These are phyloP conservation scores for Solanum piurae DNA, from an alignment of 257 asterid species.

Conservation along the genomic window DNA sequence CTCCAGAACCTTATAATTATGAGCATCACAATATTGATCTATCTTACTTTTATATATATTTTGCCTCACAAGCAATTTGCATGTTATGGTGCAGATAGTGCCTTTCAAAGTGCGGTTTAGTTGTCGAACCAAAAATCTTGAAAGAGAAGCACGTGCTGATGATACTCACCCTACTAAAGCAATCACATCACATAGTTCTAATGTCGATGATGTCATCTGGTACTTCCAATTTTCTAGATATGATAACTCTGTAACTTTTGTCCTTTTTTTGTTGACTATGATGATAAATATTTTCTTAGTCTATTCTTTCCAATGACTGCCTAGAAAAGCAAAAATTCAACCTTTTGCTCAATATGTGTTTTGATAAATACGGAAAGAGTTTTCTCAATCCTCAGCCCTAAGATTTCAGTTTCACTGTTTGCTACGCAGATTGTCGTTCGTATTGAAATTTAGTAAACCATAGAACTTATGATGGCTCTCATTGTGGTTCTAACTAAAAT, in stretches of 20 bases:
- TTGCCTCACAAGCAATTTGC: background rate
- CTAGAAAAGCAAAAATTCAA: background rate
- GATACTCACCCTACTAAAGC: constrained; percentile 22
- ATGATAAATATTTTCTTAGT: background rate
- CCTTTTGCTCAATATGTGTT: background rate
- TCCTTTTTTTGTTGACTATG: background rate
- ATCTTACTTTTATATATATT: background rate
- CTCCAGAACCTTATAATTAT: background rate
- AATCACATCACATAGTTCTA: constrained; percentile 21
- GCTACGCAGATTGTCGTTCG: background rate
- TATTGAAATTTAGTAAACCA: background rate
- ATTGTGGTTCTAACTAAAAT: background rate
- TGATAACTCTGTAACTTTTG: background rate
- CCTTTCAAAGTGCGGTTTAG: constrained; percentile 61
- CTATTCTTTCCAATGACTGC: background rate
- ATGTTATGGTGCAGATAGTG: constrained; percentile 32
- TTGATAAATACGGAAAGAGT: background rate
- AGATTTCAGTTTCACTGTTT: background rate
- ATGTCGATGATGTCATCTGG: constrained; percentile 51
- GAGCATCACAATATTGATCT: background rate
- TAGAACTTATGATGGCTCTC: background rate
- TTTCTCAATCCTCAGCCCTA: background rate
- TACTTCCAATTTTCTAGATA: constrained; percentile 10
- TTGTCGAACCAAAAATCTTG: constrained; percentile 39
- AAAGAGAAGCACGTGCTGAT: constrained; percentile 16